Evolutionary conservation across 176 grass and related monocot species (phyloP), one percentile per base, ranked within the genome.

Genomic region (Cocos nucifera): DNA sequence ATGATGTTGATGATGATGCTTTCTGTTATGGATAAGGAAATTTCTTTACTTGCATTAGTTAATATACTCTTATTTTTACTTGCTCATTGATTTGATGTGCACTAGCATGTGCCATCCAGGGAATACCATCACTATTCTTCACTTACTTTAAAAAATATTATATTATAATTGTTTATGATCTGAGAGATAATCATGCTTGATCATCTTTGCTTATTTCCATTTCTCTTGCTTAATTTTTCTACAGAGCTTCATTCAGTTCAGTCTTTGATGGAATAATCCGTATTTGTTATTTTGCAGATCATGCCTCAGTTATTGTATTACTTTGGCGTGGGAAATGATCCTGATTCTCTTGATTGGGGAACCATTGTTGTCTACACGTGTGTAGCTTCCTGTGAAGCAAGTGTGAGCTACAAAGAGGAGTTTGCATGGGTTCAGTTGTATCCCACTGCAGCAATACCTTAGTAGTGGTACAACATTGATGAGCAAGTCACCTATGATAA

Each of bases 281-380:
- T 85, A 55, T 25, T 65, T 27, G 6, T 44, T 44, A 44, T 14
- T 66, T 66, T 77, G 55, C 86, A 96, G 92, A 80, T 96, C 80
- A 96, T 91, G 92, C 87, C 92, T 17, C 92, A 91, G 51, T 70
- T 97, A 66, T 78, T 97, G 55, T 97, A 85, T 75, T 97, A 73
- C 64, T 82, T 97, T 64, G 78, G 75, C 17, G 87, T 97, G 57
- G 72, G 66, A 75, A 97, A 97, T 59, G 72, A 85, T 68, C 69
- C 76, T 7, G 79, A 85, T 49, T 97, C 92, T 67, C 92, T 97
- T 79, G 92, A 90, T 77, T 97, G 92, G 92, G 84, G 71, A 66
- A 91, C 87, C 62, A 80, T 91, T 77, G 81, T 32, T 48, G 73
- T 91, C 17, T 91, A 85, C 56, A 88, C 92, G 66, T 97, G 92